Evolutionary conservation across 805 yeast species (phyloP), one percentile per base, ranked within the genome.

Genomic region (Metschnikowia bowlesiae): DNA sequence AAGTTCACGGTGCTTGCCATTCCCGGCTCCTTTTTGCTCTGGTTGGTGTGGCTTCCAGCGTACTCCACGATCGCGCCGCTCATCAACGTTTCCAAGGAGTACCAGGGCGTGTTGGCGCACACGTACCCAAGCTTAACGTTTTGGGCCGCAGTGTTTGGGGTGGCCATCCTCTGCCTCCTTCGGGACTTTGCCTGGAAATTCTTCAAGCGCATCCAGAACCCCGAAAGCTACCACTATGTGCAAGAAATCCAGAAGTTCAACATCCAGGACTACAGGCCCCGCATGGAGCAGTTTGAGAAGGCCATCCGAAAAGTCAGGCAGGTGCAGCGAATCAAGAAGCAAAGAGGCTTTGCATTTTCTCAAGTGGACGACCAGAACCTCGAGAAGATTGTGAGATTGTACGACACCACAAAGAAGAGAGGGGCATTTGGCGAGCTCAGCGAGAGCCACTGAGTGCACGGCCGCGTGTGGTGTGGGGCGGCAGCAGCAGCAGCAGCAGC

Each of bases 291-390:
- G 56, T 94, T 94, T 77, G 99, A 94, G 68, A 90, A 87, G 66
- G 97, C 98, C 6, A 94, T 94, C 50, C 80, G 98, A 63, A 94
- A 90, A 64, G 98, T 94, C 26, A 85, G 99, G 69, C 99, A 95
- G 69, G 98, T 94, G 36, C 96, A 92, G 68, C 81, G 99, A 68
- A 92, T 94, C 88, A 87, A 95, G 66, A 94, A 94, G 63, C 99
- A 94, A 70, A 84, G 98, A 70, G 99, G 99, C 6, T 94, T 89
- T 75, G 99, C 99, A 1, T 94, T 94, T 62, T 90, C 97, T 6
- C 98, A 94, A 68, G 90, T 87, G 43, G 96, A 89, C 55, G 71
- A 71, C 49, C 96, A 88, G 65, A 96, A 96, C 35, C 97, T 91
- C 70, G 97, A 90, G 57, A 84, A 84, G 63, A 81, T 94, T 53